Percentiles rank a stretch among this genome's conserved stretches.
Evolutionary conservation across 305 asterid genomes (phyloP).

Genomic region (Fraxinus xanthoxyloides): DNA sequence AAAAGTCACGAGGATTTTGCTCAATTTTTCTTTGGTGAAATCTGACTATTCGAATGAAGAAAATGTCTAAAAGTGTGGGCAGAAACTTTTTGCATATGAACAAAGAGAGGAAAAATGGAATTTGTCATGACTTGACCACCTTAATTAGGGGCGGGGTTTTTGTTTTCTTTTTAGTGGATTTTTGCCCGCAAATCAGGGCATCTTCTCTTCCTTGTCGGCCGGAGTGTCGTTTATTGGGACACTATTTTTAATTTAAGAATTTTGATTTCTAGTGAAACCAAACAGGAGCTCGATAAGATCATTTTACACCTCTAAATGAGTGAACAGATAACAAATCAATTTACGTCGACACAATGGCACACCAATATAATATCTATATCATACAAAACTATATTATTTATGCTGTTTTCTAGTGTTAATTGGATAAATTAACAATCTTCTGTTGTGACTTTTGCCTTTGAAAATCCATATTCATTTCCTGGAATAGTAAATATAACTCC

Average conservation of each 20-base stretch:
- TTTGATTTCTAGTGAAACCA: neutral
- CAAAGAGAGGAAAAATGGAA: conserved; percentile 7
- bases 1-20: neutral
- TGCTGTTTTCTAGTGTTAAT: neutral
- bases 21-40: neutral
- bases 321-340: neutral
- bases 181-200: conserved; percentile 18
- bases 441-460: neutral
- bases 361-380: neutral
- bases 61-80: conserved; percentile 15
- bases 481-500: neutral
- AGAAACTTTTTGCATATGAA: conserved; percentile 1
- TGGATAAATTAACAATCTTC: neutral
- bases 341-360: neutral
- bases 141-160: conserved; percentile 13
- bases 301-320: neutral
- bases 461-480: neutral
- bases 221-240: neutral
- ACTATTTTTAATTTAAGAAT: neutral
- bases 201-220: neutral
- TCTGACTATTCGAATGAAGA: neutral
- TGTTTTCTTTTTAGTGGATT: conserved; percentile 4
- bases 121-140: neutral
- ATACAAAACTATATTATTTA: neutral
- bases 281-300: neutral